These are phyloP conservation scores for Trametes cinnabarina DNA, from an alignment of 768 basidiomycete species.

Conservation along the genomic window DNA sequence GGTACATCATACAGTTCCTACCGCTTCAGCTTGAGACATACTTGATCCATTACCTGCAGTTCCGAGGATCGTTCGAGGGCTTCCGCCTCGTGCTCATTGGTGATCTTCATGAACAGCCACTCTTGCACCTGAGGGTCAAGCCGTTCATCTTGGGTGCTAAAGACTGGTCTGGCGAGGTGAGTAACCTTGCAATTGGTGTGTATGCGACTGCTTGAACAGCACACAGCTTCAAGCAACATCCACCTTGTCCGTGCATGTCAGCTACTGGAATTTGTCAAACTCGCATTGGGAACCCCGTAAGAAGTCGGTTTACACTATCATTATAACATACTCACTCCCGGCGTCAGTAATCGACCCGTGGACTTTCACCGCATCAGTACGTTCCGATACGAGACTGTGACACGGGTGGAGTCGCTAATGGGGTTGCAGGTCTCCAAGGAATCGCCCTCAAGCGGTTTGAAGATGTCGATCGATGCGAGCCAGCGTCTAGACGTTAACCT, in stretches of 20 bases:
- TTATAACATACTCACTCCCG: background rate
- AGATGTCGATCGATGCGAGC: slow-evolving; percentile 63
- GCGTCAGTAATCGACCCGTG: slow-evolving; percentile 89
- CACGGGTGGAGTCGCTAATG: background rate
- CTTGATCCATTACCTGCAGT: slow-evolving; percentile 40
- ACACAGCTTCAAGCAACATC: slow-evolving; percentile 78
- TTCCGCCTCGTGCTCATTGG: slow-evolving; percentile 93
- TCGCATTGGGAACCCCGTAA: slow-evolving; percentile 96
- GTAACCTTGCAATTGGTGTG: slow-evolving; percentile 14
- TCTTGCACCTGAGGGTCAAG: slow-evolving; percentile 85
- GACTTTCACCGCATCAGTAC: slow-evolving; percentile 76
- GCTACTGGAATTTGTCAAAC: slow-evolving; percentile 95
- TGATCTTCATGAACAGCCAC: slow-evolving; percentile 91
- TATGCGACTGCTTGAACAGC: background rate
- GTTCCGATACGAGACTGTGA: slow-evolving; percentile 6
- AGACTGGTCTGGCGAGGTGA: slow-evolving; percentile 93
- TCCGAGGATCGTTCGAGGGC: slow-evolving; percentile 85
- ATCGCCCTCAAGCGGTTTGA: slow-evolving; percentile 47
- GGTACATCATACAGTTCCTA: slow-evolving; percentile 41
- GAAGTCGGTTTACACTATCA: too few relatives aligned
- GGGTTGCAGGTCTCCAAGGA: slow-evolving; percentile 52
- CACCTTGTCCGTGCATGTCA: slow-evolving; percentile 77
- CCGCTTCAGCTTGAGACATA: background rate
- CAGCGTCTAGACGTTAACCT: slow-evolving; percentile 90
- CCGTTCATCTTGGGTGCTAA: slow-evolving; percentile 79